Evolutionary conservation across 306 rosid species (phyloP), one percentile per base, ranked within the genome.

Genomic region (Acacia crassicarpa): DNA sequence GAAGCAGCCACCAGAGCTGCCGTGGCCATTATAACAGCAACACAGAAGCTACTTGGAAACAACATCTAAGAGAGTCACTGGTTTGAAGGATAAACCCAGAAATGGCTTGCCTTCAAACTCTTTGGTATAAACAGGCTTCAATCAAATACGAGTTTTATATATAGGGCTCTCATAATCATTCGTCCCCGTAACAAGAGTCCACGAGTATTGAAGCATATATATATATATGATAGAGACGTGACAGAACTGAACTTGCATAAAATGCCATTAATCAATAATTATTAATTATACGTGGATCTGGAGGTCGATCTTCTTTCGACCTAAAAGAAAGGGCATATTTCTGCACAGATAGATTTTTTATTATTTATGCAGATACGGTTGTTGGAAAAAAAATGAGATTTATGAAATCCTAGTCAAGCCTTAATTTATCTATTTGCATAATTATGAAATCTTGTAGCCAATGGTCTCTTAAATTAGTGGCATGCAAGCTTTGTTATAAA

Each of bases 21-120:
- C 40, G 85, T 38, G 61, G 77, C 23, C 66, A 88, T 66, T 23
- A 84, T 44, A 19, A 81, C 38, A 3, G 75, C 79, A 63, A 77
- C 67, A 85, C 86, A 83, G 4, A 86, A 78, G 62, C 81, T 87
- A 87, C 85, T 87, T 83, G 76, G 84, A 84, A 73, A 67, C 89
- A 84, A 82, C 91, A 90, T 87, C 82, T 16, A n/a, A 15, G 56
- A 51, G 56, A 19, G 23, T 53, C 6, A 53, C 10, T 53, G 0
- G 25, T 19, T 53, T 53, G n/a, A 15, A 51, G n/a, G 56, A 51
- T 4, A 1, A 53, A 76, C 83, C 78, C 83, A 84, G 32, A 78
- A 74, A 71, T 49, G 6, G 56, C 67, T 79, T 77, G 49, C 70
- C 40, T 58, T 54, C 83, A 63, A 63, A 14, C 32, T 27, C 4